These are phyloP conservation scores for Quercus rubra DNA, from an alignment of 306 rosid genomes.

Conservation along the genomic window DNA sequence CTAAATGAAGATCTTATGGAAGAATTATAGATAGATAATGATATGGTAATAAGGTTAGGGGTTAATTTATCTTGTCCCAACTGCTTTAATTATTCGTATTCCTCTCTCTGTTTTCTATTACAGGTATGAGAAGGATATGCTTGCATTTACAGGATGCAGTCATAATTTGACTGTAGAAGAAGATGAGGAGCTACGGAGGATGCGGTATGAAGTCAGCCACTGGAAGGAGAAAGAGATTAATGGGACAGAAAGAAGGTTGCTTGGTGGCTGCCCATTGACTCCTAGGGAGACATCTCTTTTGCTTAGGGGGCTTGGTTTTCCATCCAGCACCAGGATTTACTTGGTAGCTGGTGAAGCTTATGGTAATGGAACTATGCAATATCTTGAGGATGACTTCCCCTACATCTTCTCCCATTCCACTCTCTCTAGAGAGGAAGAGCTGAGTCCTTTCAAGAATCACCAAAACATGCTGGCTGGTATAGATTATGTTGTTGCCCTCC, in stretches of 20 bases:
- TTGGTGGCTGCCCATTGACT: conserved; percentile 94
- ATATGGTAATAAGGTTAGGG: no score
- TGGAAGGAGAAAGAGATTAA: conserved; percentile 99
- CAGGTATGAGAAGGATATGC: conserved; percentile 99
- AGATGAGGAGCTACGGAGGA: conserved; percentile 67
- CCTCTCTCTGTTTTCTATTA: conserved; percentile 10
- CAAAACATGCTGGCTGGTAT: conserved; percentile 99
- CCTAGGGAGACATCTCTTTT: conserved; percentile 92
- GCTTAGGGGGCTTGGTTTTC: conserved; percentile 82
- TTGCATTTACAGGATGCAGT: conserved; percentile 97
- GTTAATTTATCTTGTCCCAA: not conserved
- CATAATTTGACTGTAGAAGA: conserved; percentile 83
- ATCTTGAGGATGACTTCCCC: conserved; percentile 78
- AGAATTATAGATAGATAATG: not conserved
- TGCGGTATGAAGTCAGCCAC: conserved; percentile 92
- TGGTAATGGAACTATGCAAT: conserved; percentile 85
- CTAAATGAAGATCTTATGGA: not conserved
- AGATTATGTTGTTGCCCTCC: conserved; percentile 91
- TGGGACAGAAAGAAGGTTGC: conserved; percentile 89
- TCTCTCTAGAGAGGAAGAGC: conserved; percentile 69
- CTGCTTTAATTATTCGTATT: not conserved
- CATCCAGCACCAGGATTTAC: conserved; percentile 74
- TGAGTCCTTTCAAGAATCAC: conserved; percentile 72
- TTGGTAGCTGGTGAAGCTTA: conserved; percentile 95
- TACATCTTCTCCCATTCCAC: conserved; percentile 80